Conservation (phyloP, 2,329 filamentous ascomycete species). For the Fusarium denticulatum region DNA sequence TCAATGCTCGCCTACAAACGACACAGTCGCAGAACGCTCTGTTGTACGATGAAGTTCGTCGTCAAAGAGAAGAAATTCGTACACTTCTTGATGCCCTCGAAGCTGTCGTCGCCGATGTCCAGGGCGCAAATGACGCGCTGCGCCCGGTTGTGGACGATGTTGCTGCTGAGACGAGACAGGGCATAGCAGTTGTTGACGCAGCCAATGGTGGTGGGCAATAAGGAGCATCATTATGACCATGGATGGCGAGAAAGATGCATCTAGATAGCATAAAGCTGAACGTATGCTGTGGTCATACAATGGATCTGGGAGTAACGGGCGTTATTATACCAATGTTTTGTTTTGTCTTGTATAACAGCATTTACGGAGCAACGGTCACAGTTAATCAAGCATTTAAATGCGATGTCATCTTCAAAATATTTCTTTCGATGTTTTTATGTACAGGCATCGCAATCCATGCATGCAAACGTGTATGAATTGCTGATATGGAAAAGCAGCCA, state of each 20-base stretch:
- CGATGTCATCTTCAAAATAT: not conserved
- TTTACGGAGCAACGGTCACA: slow-evolving; percentile 12
- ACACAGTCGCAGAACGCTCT: slow-evolving; percentile 66
- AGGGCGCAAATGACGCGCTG: slow-evolving; percentile 61
- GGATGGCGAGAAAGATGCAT: not conserved
- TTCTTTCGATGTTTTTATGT: slow-evolving; percentile 14
- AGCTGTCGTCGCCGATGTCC: slow-evolving; percentile 63
- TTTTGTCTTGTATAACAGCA: slow-evolving; percentile 20
- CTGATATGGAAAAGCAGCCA: not conserved
- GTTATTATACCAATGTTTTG: slow-evolving; percentile 27
- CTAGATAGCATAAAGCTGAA: not conserved
- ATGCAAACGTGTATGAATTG: not conserved
- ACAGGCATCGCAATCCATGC: not conserved
- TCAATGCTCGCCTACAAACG: slow-evolving; percentile 67
- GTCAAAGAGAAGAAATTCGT: slow-evolving; percentile 66
- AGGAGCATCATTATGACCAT: not conserved
- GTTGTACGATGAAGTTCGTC: slow-evolving; percentile 60
- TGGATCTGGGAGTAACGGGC: slow-evolving; percentile 1
- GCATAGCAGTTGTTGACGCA: slow-evolving; percentile 35
- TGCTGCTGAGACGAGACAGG: slow-evolving; percentile 59
- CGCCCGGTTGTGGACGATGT: slow-evolving; percentile 59
- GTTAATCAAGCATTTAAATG: not conserved
- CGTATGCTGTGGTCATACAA: not conserved
- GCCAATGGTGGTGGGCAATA: slow-evolving; percentile 5
- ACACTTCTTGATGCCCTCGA: slow-evolving; percentile 61